Evolutionary conservation across 805 yeast genomes (phyloP).

Genomic region (Pichia cephalocereana): DNA sequence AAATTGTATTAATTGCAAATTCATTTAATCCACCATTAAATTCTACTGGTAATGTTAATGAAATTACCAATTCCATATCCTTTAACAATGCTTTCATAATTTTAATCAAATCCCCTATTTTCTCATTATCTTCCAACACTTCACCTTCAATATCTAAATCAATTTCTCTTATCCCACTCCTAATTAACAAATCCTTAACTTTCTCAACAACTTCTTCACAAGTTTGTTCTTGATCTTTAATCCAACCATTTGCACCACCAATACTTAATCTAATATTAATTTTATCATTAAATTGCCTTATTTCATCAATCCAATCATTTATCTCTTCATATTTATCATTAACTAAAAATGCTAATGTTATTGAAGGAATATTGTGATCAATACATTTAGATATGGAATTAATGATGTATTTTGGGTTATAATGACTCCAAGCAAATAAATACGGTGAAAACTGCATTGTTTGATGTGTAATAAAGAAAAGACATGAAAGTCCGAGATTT

Average conservation of each 20-base stretch:
- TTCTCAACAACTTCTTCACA: not conserved
- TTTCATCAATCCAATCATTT: conserved; percentile 18
- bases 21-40: conserved; percentile 17
- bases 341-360: conserved; percentile 21
- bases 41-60: conserved; percentile 24
- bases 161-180: conserved; percentile 13
- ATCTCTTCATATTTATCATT: conserved; percentile 20
- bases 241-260: conserved; percentile 25
- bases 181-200: conserved; percentile 11
- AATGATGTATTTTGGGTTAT: not conserved
- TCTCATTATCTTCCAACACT: conserved; percentile 6
- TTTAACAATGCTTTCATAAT: conserved; percentile 1
- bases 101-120: conserved; percentile 9
- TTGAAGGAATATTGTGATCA: too few relatives aligned
- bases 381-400: too few relatives aligned
- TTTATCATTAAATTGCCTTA: conserved; percentile 11
- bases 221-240: conserved; percentile 10
- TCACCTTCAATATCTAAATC: conserved; percentile 27
- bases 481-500: too few relatives aligned
- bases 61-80: conserved; percentile 4
- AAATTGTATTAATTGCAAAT: conserved; percentile 12
- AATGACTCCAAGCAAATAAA: conserved; percentile 23
- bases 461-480: too few relatives aligned
- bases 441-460: conserved; percentile 18
- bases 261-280: conserved; percentile 20